These are phyloP conservation scores for Ogataea sp. DNA, from an alignment of 805 yeast genomes.

Conservation along the genomic window DNA sequence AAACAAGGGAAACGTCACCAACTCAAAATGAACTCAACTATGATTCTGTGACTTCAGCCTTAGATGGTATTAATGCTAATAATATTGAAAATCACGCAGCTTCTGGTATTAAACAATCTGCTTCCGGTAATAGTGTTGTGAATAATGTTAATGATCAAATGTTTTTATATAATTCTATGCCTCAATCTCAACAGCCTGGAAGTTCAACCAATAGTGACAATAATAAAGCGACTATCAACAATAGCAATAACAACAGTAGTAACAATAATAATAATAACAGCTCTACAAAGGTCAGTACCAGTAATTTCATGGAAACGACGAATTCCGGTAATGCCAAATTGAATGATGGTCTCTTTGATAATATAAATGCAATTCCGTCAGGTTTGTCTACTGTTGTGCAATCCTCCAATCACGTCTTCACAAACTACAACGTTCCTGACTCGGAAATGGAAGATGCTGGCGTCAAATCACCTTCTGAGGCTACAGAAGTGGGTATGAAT, in stretches of 20 bases:
- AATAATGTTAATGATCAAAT: too few relatives aligned
- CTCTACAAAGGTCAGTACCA: neutral
- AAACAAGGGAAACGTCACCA: neutral
- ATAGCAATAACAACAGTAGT: slow-evolving; percentile 1
- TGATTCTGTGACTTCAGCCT: neutral
- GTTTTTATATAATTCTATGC: too few relatives aligned
- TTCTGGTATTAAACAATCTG: too few relatives aligned
- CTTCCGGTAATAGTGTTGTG: too few relatives aligned
- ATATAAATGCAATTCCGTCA: slow-evolving; percentile 19
- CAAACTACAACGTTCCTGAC: neutral
- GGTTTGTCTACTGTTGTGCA: slow-evolving; percentile 24
- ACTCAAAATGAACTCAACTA: neutral
- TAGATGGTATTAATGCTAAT: neutral
- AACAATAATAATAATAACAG: neutral
- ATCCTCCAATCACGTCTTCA: slow-evolving; percentile 7
- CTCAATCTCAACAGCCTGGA: too few relatives aligned
- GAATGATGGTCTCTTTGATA: slow-evolving; percentile 9
- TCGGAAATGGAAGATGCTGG: slow-evolving; percentile 11
- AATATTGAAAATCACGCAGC: too few relatives aligned
- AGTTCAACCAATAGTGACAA: too few relatives aligned
- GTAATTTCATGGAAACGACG: neutral
- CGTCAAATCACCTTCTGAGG: neutral
- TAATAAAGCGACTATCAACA: neutral
- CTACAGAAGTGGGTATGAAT: neutral
- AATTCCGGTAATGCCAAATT: neutral